Base-by-base conservation (phyloP, 345 rosid species). In the Dimocarpus longan region DNA sequence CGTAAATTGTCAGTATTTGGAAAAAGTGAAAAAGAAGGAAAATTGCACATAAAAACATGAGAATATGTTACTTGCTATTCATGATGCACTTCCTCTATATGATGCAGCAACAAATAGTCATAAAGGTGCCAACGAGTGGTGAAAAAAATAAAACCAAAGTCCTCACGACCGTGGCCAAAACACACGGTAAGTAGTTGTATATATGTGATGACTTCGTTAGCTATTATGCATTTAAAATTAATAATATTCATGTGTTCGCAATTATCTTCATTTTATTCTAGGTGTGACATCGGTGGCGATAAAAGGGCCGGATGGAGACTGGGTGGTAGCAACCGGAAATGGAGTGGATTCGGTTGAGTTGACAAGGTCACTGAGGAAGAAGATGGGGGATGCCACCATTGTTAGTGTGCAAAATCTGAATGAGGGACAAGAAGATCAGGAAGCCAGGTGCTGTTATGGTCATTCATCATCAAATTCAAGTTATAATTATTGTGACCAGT, bases 31-130 rank as follows among this genome's bases (percentile, higher is more conserved):
- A 26, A 26, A 26, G 28, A 26, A 26, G 28, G 28, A 26, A 32
- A 26, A 26, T 26, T 26, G 28, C 1, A 26, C 28, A 26, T 26
- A 26, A 26, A 26, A 26, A 26, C 28, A 26, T 26, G 28, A 26
- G 28, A 26, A 26, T 26, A 26, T 26, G 22, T 63, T 63, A 63
- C 24, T 71, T 16, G 52, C 6, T 16, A 69, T 69, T 21, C 32
- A 50, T 52, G 10, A 10, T 19, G 3, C 32, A 8, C 24, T 62
- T 2, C 24, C 24, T 62, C 15, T 10, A 7, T 26, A 44, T 44
- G 37, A 32, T 60, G 77, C 79, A 86, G 88, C 83, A 83, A 79
- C 21, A 67, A 7, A 76, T 79, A 56, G 83, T 81, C 57, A 57
- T 83, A 6, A 79, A 79, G 43, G 66, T 86, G 65, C 77, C 79